phyloP scores from a whole-genome alignment of 805 yeast genomes.

The Suhomyces faveliae region DNA sequence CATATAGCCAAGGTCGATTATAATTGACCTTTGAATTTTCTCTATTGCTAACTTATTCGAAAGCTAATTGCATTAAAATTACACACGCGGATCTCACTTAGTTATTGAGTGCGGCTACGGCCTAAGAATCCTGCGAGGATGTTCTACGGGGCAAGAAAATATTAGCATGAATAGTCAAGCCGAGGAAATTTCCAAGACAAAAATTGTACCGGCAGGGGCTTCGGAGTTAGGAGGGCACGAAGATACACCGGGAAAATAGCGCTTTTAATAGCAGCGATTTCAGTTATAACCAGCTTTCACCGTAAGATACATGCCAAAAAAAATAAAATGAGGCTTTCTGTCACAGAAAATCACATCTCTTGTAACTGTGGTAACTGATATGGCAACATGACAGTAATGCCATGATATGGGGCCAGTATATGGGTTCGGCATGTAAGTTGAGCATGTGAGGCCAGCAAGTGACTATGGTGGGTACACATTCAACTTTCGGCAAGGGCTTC shows the following conservation, averaged over 20 bases:
- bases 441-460: no score
- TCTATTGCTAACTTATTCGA: neutral
- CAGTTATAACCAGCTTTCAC: no score
- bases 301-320: no score
- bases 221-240: no score
- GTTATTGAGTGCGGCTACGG: neutral
- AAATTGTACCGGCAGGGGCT: neutral
- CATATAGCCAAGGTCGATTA: neutral
- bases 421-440: no score
- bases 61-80: neutral
- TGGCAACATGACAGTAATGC: neutral
- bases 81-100: neutral
- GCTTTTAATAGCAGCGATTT: no score
- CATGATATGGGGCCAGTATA: no score
- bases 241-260: no score
- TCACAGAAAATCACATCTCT: neutral
- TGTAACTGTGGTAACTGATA: neutral
- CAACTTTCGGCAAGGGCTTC: neutral
- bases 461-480: neutral
- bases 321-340: neutral
- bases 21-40: neutral
- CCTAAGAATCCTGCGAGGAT: neutral
- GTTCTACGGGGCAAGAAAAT: neutral
- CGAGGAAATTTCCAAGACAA: neutral
- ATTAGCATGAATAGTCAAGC: neutral